These are phyloP conservation scores for Theobroma grandiflorum DNA, from an alignment of 441 rosid species.

Conservation along the genomic window DNA sequence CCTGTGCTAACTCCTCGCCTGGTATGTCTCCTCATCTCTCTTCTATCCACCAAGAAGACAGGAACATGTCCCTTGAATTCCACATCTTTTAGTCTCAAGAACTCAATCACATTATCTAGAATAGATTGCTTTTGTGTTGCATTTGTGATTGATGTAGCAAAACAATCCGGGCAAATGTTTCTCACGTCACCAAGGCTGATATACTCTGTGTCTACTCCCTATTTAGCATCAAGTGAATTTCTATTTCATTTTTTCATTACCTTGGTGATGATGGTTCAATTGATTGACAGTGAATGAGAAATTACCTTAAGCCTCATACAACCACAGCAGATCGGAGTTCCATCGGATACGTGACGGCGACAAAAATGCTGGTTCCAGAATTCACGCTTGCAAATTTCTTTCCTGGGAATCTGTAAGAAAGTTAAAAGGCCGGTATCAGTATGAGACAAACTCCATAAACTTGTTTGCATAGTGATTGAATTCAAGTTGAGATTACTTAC, in stretches of 20 bases:
- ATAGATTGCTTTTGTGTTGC: not conserved
- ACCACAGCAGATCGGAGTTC: not conserved
- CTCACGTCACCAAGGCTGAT: not conserved
- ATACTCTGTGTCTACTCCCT: not conserved
- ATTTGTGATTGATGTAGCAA: not conserved
- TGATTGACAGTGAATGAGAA: too few relatives aligned
- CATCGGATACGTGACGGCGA: not conserved
- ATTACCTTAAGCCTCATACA: not conserved
- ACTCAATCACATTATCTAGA: not conserved
- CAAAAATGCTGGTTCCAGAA: slow-evolving; percentile 12
- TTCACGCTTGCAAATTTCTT: not conserved
- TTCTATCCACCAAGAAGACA: not conserved
- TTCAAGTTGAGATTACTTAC: not conserved
- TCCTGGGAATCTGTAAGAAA: too few relatives aligned
- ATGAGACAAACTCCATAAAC: too few relatives aligned
- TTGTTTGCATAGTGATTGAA: not conserved
- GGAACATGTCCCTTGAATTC: not conserved
- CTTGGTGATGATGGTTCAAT: too few relatives aligned
- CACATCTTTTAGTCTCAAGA: not conserved
- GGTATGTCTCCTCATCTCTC: not conserved
- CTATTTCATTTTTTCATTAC: too few relatives aligned
- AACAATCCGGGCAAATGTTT: slow-evolving; percentile 10
- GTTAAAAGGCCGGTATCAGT: too few relatives aligned
- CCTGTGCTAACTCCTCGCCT: not conserved
- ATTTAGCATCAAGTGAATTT: too few relatives aligned